Percentiles rank a stretch among this genome's conserved stretches.
phyloP scores from a whole-genome alignment of 176 grass and related monocot species.

The Bromus sterilis region DNA sequence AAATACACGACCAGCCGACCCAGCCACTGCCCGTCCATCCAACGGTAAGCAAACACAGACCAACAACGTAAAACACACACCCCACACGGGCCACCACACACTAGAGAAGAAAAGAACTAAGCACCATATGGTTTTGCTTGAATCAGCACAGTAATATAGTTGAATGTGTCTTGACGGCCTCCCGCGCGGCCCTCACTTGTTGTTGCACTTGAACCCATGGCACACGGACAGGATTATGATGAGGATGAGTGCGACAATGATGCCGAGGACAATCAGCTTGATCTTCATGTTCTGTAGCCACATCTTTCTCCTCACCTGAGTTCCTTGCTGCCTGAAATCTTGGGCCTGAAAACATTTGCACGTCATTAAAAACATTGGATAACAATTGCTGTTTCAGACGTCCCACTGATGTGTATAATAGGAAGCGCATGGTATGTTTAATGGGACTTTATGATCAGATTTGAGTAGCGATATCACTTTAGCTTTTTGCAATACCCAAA shows the following conservation, averaged over 20 bases:
- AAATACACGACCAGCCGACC: conserved; percentile 24
- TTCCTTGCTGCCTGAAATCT: conserved; percentile 84
- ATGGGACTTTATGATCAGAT: background rate
- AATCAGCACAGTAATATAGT: conserved; percentile 34
- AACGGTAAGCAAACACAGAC: background rate
- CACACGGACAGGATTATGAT: conserved; percentile 87
- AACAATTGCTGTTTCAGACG: background rate
- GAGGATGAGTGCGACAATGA: conserved; percentile 77
- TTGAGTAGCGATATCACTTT: background rate
- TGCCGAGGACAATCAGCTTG: conserved; percentile 82
- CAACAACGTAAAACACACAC: background rate
- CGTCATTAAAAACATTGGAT: background rate
- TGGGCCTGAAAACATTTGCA: conserved; percentile 43
- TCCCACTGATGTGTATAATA: background rate
- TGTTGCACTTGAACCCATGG: conserved; percentile 77
- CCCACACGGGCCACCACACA: background rate
- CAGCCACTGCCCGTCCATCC: background rate
- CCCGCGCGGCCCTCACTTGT: background rate
- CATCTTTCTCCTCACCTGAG: conserved; percentile 81
- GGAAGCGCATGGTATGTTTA: background rate
- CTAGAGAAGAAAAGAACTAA: background rate
- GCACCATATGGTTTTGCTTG: background rate
- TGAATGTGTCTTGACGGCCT: conserved; percentile 9
- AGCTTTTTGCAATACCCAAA: background rate
- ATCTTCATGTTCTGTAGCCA: conserved; percentile 98